Conservation (phyloP, 345 rosid species). For the Euphorbia pulcherrima region DNA sequence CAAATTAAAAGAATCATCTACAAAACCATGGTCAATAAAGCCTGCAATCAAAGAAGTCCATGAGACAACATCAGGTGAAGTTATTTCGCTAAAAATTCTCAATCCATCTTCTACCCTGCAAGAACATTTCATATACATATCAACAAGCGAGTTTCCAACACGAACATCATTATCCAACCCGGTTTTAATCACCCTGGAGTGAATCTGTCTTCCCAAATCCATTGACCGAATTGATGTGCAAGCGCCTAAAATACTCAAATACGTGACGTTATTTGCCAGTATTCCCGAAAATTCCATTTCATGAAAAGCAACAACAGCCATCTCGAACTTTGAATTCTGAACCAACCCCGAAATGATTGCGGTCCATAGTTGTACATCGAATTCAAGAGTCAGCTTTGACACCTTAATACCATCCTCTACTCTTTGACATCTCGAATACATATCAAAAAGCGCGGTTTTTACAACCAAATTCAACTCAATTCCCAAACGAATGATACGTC, state of each 20-base stretch:
- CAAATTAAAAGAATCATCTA: conserved; percentile 34
- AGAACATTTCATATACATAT: conserved; percentile 69
- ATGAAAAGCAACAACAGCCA: conserved; percentile 47
- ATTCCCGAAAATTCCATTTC: conserved; percentile 45
- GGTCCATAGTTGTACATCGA: conserved; percentile 53
- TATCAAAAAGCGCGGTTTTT: conserved; percentile 59
- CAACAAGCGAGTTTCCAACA: conserved; percentile 59
- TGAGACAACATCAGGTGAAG: conserved; percentile 52
- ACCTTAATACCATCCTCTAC: conserved; percentile 51
- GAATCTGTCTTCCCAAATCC: conserved; percentile 56
- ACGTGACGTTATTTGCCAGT: conserved; percentile 41
- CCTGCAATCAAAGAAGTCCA: conserved; percentile 74
- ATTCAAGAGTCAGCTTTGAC: conserved; percentile 36
- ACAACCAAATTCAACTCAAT: conserved; percentile 46
- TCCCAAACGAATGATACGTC: conserved; percentile 43
- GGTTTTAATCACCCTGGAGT: conserved; percentile 39
- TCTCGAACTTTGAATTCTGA: conserved; percentile 33
- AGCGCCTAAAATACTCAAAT: conserved; percentile 39
- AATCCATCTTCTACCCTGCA: conserved; percentile 32
- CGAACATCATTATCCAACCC: conserved; percentile 47
- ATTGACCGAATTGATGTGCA: conserved; percentile 36
- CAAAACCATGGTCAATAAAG: conserved; percentile 41
- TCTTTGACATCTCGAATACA: conserved; percentile 44
- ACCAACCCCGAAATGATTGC: conserved; percentile 52
- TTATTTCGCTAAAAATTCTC: conserved; percentile 42